These are phyloP conservation scores for Mortierella polycephala DNA, from an alignment of 371 early-diverging fungal genomes.

Conservation along the genomic window DNA sequence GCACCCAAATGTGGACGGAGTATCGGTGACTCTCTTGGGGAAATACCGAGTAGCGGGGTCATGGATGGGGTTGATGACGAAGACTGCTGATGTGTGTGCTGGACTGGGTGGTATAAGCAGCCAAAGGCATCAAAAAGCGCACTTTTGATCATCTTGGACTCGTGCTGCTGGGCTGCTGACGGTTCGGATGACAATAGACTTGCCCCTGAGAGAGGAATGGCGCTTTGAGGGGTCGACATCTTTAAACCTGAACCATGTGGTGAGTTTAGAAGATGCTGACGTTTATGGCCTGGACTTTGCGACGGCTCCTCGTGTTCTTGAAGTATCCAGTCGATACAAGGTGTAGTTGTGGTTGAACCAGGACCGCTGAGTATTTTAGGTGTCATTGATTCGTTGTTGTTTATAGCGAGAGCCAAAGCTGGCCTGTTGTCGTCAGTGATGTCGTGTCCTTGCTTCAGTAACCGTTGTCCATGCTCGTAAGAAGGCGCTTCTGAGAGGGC, in stretches of 20 bases:
- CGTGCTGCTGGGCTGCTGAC: constrained; percentile 11
- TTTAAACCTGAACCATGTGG: constrained; percentile 19
- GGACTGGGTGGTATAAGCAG: constrained; percentile 45
- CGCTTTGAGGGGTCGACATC: constrained; percentile 5
- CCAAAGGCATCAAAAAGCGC: constrained; percentile 52
- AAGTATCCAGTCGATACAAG: neutral
- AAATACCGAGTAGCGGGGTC: constrained; percentile 20
- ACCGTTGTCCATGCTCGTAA: neutral
- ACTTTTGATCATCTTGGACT: constrained; percentile 29
- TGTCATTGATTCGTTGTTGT: neutral
- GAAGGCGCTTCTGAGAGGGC: no score
- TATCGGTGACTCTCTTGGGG: constrained; percentile 35
- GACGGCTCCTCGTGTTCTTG: constrained; percentile 3
- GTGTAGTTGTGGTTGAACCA: neutral
- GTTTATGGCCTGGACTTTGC: constrained; percentile 1
- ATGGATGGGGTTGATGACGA: constrained; percentile 9
- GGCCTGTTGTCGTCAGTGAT: no score
- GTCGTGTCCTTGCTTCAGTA: no score
- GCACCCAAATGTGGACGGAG: constrained; percentile 34
- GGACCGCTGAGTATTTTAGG: no score
- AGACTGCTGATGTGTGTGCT: constrained; percentile 34
- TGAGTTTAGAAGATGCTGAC: constrained; percentile 6
- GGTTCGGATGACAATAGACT: neutral
- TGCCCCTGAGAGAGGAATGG: constrained; percentile 27
- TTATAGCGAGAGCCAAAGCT: neutral